Evolutionary conservation across 2,329 filamentous ascomycete genomes (phyloP), one percentile per base, ranked within the genome.

Genomic region (Geosmithia putterillii): DNA sequence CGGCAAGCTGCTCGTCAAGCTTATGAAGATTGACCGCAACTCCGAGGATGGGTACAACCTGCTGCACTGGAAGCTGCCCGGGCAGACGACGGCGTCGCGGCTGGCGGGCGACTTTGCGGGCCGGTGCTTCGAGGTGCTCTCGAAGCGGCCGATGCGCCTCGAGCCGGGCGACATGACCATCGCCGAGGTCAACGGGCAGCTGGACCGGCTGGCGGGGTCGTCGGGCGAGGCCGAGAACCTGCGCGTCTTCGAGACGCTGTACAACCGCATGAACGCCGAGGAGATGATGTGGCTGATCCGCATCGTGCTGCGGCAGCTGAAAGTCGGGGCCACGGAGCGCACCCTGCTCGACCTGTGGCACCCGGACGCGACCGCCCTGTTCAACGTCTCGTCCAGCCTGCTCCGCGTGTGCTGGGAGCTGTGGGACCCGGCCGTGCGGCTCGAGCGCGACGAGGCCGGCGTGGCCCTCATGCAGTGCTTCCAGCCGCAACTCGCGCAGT

Each of bases 391-490:
- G 0, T 95, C 87, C 15, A 95, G 84, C 54, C 68, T 98, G 45
- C 77, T 86, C 7, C 76, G 89, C 34, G 90, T 98, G 1, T 98
- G 92, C 56, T 96, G 92, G 90, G 89, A 96, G 58, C 67, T 98
- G 3, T 78, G 76, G 51, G 81, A 95, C 56, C 82, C 82, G 0
- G 69, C 73, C 34, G 61, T 86, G 10, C 76, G 84, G 4, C 71
- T 98, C 2, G 79, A 87, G 50, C 79, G 79, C 32, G 83, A 87
- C 20, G 79, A 88, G 42, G 74, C 79, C 1, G 81, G 83, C 0
- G 80, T 96, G 14, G 69, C 74, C 2, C 66, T 96, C 28, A 95
- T 95, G 86, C 83, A 92, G 55, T 95, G 88, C 57, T 96, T 96
- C 56, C 90, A 96, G 56, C 92, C 92, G 6, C 92, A 96, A 60